These are phyloP conservation scores for Cryphonectria parasitica DNA, from an alignment of 2,329 filamentous ascomycete genomes.

Conservation along the genomic window DNA sequence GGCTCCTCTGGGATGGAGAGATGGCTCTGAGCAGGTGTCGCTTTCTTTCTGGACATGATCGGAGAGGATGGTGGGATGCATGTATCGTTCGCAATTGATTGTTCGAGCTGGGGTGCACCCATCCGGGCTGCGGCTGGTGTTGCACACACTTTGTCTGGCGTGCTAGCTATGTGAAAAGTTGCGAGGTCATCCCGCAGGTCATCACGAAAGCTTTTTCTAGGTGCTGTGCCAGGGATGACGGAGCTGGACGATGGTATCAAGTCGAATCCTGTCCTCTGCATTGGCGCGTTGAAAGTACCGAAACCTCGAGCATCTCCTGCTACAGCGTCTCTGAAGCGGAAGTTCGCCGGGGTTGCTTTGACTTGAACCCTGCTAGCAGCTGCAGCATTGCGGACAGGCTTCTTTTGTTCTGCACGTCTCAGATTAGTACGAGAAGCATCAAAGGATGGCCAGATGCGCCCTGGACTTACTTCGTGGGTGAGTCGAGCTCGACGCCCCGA, in stretches of 20 bases:
- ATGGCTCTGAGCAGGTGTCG: constrained; percentile 3
- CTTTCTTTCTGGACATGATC: constrained; percentile 26
- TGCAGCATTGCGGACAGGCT: constrained; percentile 46
- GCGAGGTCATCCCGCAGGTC: constrained; percentile 20
- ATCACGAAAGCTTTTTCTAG: constrained; percentile 21
- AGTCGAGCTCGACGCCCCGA: constrained; percentile 47
- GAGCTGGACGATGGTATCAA: constrained; percentile 33
- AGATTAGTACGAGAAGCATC: constrained; percentile 6
- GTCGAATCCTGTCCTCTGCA: constrained; percentile 13
- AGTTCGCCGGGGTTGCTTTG: constrained; percentile 61
- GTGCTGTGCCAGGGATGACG: constrained; percentile 36
- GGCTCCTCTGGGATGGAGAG: constrained; percentile 12
- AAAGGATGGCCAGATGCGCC: background rate
- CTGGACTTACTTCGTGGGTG: constrained; percentile 53
- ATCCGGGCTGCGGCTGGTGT: constrained; percentile 33
- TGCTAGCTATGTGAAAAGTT: constrained; percentile 31
- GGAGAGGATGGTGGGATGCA: constrained; percentile 31
- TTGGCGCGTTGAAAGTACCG: constrained; percentile 32
- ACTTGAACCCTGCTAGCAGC: constrained; percentile 45
- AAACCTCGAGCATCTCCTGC: constrained; percentile 37
- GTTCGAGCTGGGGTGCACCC: constrained; percentile 3
- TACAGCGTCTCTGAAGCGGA: constrained; percentile 57
- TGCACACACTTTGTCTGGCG: constrained; percentile 33
- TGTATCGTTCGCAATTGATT: constrained; percentile 11
- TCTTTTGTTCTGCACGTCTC: constrained; percentile 52